Evolutionary conservation across 441 rosid genomes (phyloP), one percentile per base, ranked within the genome.

Genomic region (Viola pubescens): DNA sequence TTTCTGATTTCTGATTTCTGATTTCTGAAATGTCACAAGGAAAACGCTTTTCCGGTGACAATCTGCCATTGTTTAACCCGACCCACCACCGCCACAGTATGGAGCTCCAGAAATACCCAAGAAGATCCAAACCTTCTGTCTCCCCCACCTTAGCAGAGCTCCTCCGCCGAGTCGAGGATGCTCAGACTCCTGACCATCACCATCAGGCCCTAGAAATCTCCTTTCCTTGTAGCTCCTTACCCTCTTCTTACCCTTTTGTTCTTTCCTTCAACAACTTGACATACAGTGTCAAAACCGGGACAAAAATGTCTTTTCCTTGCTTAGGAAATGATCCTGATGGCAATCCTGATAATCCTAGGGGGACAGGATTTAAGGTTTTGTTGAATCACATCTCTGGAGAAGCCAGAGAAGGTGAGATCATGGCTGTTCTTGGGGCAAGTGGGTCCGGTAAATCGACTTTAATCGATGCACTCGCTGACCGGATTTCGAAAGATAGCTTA

Each of bases 391-490:
- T 82, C 11, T 77, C 82, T 0, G 90, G 88, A 3, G 86, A 82
- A 63, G 90, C 94, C 0, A 75, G 73, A 38, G 90, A 86, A 79
- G 94, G 94, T 2, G 90, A 86, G 69, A 80, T 86, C 73, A 79
- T 82, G 88, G 90, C 85, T 2, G 88, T 86, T 62, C 86, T 86
- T 46, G 94, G 94, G 4, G 88, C 90, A 2, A 84, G 86, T 58
- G 94, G 94, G 26, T 81, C 90, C 0, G 94, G 94, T 2, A 86
- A 86, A 58, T 86, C 94, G 3, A 86, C 94, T 0, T 59, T 86
- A 56, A 86, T 86, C 2, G 94, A 86, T 58, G 94, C 94, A 9
- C 73, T 86, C 37, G 94, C 94, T 1, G 77, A 73, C 66, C 60
- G 90, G 56, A 86, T 86, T 44, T 61, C 86, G 0, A 86, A 77